phyloP scores from a whole-genome alignment of 768 basidiomycete genomes.

The Leccinum pellstonianum region DNA sequence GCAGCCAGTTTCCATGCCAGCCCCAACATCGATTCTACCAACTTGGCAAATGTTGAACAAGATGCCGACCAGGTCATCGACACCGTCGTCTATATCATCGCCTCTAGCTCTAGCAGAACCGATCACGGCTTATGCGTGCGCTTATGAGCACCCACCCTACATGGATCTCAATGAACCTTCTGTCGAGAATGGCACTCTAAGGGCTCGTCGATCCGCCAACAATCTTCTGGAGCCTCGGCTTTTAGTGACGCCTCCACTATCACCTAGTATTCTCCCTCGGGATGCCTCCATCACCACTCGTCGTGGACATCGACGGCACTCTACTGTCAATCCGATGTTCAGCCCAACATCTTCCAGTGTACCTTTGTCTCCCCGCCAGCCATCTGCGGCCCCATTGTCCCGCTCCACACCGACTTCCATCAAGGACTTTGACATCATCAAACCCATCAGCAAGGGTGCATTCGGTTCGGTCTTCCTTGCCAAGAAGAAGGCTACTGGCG shows the following conservation, averaged over 20 bases:
- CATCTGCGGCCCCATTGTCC: conserved; percentile 72
- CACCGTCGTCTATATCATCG: conserved; percentile 85
- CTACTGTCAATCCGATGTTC: conserved; percentile 61
- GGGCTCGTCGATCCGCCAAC: conserved; percentile 63
- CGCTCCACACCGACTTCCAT: conserved; percentile 87
- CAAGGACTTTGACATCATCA: conserved; percentile 99
- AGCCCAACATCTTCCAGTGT: conserved; percentile 49
- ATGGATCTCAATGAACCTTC: conserved; percentile 63
- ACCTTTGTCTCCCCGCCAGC: conserved; percentile 86
- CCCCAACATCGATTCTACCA: conserved; percentile 46
- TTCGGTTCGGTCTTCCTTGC: conserved; percentile 98
- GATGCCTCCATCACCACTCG: conserved; percentile 45
- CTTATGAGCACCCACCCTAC: conserved; percentile 59
- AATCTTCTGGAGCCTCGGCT: conserved; percentile 66
- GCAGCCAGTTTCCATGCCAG: conserved; percentile 32
- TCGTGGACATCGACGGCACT: conserved; percentile 68
- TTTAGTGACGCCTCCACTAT: conserved; percentile 72
- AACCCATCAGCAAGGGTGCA: conserved; percentile 98
- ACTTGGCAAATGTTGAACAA: conserved; percentile 40
- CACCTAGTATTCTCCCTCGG: conserved; percentile 55
- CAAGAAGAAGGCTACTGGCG: conserved; percentile 97
- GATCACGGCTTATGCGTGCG: conserved; percentile 66
- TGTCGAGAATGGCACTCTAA: conserved; percentile 43
- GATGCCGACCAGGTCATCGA: conserved; percentile 78
- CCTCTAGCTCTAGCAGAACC: conserved; percentile 83